Evolutionary conservation across 2,329 filamentous ascomycete genomes (phyloP), one percentile per base, ranked within the genome.

Genomic region (Sporothrix inflata): DNA sequence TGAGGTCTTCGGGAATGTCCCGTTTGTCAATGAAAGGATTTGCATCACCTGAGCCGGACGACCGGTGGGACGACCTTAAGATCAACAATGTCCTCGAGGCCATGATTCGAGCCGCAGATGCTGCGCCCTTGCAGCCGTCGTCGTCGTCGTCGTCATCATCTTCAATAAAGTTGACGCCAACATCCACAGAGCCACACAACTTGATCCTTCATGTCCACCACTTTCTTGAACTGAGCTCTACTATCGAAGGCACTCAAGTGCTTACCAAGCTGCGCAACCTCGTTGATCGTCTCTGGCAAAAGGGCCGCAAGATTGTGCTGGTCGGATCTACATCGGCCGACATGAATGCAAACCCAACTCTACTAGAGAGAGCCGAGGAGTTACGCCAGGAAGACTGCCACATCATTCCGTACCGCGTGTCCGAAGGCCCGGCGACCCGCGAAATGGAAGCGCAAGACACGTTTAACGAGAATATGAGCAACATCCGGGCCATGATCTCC

Each of bases 191-290:
- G 72, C 40, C 63, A 71, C 55, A 78, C 76, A 85, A 85, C 30
- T 85, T 94, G 8, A 90, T 98, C 72, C 85, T 97, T 51, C 93
- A 93, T 76, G 83, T 97, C 14, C 89, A 92, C 78, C 93, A 98
- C 79, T 92, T 94, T 77, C 89, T 92, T 70, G 93, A 97, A 75
- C 85, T 99, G 9, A 89, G 87, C 76, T 87, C 88, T 78, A 90
- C 92, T 0, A 80, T 87, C 6, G 89, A 93, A 72, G 93, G 94
- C 12, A 85, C 88, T 1, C 85, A 87, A 27, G 87, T 98, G 42
- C 82, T 98, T 8, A 83, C 85, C 53, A 89, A 91, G 73, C 82
- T 99, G 14, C 89, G 92, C 70, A 86, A 88, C 65, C 84, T 92
- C 7, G 88, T 97, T 34, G 91, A 94, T 76, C 87, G 88, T 73